These are phyloP conservation scores for Taxillus chinensis DNA, from an alignment of 164 flowering plant species.

Conservation along the genomic window DNA sequence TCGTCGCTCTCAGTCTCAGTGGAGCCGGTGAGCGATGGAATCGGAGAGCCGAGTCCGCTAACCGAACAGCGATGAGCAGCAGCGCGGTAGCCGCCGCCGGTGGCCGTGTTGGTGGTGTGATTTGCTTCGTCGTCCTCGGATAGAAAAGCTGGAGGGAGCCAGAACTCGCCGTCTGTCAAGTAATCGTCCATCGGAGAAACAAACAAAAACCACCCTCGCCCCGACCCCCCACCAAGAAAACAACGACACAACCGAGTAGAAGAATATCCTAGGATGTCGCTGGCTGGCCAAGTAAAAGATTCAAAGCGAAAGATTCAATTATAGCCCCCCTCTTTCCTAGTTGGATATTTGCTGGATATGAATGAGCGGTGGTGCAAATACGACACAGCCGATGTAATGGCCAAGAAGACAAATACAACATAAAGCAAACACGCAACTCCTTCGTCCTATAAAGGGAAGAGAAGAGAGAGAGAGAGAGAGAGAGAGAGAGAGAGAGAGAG, in stretches of 20 bases:
- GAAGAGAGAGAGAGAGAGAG: not conserved
- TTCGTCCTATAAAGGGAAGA: not conserved
- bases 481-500: not conserved
- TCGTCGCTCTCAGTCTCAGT: conserved; percentile 53
- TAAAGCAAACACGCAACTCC: not conserved
- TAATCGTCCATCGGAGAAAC: conserved; percentile 32
- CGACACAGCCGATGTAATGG: conserved; percentile 12
- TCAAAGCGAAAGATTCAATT: conserved; percentile 22
- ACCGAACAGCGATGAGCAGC: not conserved
- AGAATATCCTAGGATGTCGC: conserved; percentile 10
- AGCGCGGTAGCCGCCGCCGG: not conserved
- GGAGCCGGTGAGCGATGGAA: conserved; percentile 39
- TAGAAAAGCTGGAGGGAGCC: conserved; percentile 55
- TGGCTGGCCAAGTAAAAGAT: conserved; percentile 15
- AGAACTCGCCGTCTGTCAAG: conserved; percentile 53
- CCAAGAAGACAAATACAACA: not conserved
- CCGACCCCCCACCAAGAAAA: not conserved
- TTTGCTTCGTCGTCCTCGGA: conserved; percentile 31
- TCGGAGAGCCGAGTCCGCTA: conserved; percentile 37
- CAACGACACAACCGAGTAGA: not conserved
- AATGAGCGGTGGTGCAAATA: conserved; percentile 2
- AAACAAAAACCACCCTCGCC: not conserved
- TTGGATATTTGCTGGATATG: conserved; percentile 9
- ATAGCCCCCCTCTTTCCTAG: conserved; percentile 5
- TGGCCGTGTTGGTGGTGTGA: conserved; percentile 26